Evolutionary conservation across 768 basidiomycete genomes (phyloP).

Genomic region (Mycena galericulata): DNA sequence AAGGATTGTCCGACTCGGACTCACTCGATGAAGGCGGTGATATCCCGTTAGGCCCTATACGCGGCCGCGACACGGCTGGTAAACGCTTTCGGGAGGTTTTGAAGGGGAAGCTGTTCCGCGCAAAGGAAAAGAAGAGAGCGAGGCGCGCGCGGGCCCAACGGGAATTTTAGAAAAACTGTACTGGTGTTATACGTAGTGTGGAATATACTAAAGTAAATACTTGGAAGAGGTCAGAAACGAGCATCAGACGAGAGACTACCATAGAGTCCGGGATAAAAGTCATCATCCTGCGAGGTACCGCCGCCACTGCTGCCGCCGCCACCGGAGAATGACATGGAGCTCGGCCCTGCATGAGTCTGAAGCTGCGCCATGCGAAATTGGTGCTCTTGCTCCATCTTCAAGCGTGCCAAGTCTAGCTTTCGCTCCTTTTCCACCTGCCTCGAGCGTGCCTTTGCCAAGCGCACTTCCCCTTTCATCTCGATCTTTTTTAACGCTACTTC

Average conservation of each 20-base stretch:
- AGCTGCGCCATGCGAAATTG: constrained; percentile 14
- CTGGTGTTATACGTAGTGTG: no score
- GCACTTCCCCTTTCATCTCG: neutral
- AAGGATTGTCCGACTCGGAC: neutral
- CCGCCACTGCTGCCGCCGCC: no score
- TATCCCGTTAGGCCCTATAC: neutral
- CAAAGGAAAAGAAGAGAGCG: neutral
- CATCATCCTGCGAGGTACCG: neutral
- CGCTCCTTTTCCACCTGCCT: neutral
- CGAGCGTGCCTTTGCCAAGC: neutral
- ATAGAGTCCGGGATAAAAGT: neutral
- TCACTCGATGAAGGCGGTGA: neutral
- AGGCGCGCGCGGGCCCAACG: neutral
- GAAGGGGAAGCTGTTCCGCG: constrained; percentile 9
- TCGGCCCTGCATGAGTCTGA: neutral
- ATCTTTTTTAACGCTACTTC: constrained; percentile 1
- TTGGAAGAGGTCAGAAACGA: neutral
- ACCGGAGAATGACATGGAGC: neutral
- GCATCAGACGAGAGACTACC: no score
- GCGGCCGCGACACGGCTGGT: neutral
- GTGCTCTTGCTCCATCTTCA: constrained; percentile 46
- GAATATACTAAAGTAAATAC: neutral
- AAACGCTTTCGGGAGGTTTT: constrained; percentile 16
- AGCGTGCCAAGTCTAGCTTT: constrained; percentile 27
- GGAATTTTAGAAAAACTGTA: no score